A percentile compares a stretch with the other conserved stretches of the same genome.
These are phyloP conservation scores for Asparagopsis taxiformis DNA, from an alignment of 31 red algal genomes.

Conservation along the genomic window DNA sequence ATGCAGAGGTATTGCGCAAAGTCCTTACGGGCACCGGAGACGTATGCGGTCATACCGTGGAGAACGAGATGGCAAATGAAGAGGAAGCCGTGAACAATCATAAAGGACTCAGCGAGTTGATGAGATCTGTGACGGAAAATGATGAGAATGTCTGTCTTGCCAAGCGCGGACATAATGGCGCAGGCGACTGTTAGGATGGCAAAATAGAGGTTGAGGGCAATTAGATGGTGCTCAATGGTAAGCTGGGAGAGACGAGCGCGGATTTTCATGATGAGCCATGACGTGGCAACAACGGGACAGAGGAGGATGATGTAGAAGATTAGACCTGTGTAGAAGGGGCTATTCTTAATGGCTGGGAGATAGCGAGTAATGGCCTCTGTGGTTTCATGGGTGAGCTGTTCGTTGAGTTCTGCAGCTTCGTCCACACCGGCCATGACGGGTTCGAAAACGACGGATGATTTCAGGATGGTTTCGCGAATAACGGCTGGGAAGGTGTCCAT, in stretches of 20 bases:
- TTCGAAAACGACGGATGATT: conserved; percentile 40
- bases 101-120: conserved; percentile 51
- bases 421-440: conserved; percentile 57
- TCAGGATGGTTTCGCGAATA: conserved; percentile 56
- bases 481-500: conserved; percentile 39
- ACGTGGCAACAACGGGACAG: conserved; percentile 35
- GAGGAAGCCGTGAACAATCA: conserved; percentile 62
- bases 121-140: conserved; percentile 61
- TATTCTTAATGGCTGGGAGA: conserved; percentile 56
- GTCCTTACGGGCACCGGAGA: conserved; percentile 52
- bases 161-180: conserved; percentile 46
- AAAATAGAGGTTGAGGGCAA: conserved; percentile 69
- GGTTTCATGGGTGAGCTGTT: conserved; percentile 55
- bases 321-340: conserved; percentile 68
- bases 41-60: conserved; percentile 56
- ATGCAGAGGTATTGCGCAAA: conserved; percentile 69
- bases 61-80: conserved; percentile 57
- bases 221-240: conserved; percentile 63
- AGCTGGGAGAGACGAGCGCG: conserved; percentile 49
- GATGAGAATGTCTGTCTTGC: conserved; percentile 56
- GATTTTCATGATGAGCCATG: conserved; percentile 49
- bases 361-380: conserved; percentile 50
- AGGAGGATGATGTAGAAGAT: conserved; percentile 73
- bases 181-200: conserved; percentile 51
- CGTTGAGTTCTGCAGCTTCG: conserved; percentile 57